These are phyloP conservation scores for Xylariaceae sp. DNA, from an alignment of 2,329 filamentous ascomycete species.

Conservation along the genomic window DNA sequence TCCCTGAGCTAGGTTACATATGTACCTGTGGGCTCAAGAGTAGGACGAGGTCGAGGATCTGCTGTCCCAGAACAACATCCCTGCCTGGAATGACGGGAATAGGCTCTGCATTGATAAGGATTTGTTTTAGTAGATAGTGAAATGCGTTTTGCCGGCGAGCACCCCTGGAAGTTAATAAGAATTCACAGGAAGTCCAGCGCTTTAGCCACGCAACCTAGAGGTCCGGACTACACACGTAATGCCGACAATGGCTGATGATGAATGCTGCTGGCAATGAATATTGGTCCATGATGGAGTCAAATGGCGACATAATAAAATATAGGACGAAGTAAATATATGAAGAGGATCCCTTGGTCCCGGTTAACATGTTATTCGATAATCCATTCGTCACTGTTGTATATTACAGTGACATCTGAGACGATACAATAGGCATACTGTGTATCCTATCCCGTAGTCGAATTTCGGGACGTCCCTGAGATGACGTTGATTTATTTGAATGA, in stretches of 20 bases:
- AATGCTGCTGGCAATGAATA: not conserved
- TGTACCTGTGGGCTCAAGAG: too few relatives aligned
- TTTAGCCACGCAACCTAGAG: not conserved
- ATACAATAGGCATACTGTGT: not conserved
- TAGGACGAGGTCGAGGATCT: not conserved
- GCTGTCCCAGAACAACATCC: not conserved
- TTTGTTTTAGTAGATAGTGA: not conserved
- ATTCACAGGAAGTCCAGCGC: not conserved
- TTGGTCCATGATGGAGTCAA: not conserved
- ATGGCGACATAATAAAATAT: not conserved
- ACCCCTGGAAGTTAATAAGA: not conserved
- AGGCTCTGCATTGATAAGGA: not conserved
- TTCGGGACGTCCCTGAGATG: not conserved
- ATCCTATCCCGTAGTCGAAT: not conserved
- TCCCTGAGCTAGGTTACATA: not conserved
- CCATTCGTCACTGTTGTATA: not conserved
- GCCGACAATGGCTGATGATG: not conserved
- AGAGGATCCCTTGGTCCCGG: not conserved
- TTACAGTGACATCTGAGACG: not conserved
- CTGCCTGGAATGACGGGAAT: not conserved
- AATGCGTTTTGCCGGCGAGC: not conserved
- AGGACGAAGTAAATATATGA: not conserved
- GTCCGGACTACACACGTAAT: not conserved
- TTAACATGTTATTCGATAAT: not conserved
- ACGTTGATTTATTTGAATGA: not conserved